Percentiles rank a stretch among this genome's conserved stretches.
Evolutionary conservation across 768 basidiomycete species (phyloP).

Genomic region (Trametes meyenii): DNA sequence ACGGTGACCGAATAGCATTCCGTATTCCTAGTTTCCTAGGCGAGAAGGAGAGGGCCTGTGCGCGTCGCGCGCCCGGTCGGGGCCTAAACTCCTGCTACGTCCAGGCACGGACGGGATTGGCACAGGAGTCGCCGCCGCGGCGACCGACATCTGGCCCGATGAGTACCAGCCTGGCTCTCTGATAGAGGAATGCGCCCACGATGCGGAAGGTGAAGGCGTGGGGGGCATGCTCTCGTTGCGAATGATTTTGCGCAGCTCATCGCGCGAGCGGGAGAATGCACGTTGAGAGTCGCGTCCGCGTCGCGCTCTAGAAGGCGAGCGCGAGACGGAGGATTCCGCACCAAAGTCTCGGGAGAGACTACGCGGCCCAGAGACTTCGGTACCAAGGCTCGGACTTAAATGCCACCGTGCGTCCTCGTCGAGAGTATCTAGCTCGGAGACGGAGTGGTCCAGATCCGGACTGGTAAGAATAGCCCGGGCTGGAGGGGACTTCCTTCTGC

Average conservation of each 20-base stretch:
- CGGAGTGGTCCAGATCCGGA: constrained; percentile 11
- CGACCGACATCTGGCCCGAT: constrained; percentile 1
- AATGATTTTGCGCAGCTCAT: constrained; percentile 9
- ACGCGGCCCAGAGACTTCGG: not conserved
- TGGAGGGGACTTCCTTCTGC: constrained; percentile 24
- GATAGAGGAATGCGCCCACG: constrained; percentile 17
- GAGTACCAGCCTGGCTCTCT: constrained; percentile 5
- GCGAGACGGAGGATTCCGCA: constrained; percentile 1
- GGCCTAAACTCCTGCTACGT: constrained; percentile 20
- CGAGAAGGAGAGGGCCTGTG: constrained; percentile 2
- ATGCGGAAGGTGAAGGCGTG: constrained; percentile 11
- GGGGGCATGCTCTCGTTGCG: constrained; percentile 33
- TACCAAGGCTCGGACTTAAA: constrained; percentile 10
- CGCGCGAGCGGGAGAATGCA: constrained; percentile 13
- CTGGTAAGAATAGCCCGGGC: constrained; percentile 2
- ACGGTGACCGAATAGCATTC: too few relatives aligned
- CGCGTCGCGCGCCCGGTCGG: constrained; percentile 3
- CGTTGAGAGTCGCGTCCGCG: constrained; percentile 14
- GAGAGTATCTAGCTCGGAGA: constrained; percentile 15
- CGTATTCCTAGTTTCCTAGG: not conserved
- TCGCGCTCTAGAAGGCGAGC: constrained; percentile 13
- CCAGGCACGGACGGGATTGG: constrained; percentile 12
- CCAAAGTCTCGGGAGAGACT: constrained; percentile 4
- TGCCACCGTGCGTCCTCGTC: constrained; percentile 19
- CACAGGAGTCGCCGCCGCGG: constrained; percentile 22